Percentiles rank a stretch among this genome's conserved stretches.
Evolutionary conservation across 2,329 filamentous ascomycete genomes (phyloP).

Genomic region (Hypoxylon sp.): DNA sequence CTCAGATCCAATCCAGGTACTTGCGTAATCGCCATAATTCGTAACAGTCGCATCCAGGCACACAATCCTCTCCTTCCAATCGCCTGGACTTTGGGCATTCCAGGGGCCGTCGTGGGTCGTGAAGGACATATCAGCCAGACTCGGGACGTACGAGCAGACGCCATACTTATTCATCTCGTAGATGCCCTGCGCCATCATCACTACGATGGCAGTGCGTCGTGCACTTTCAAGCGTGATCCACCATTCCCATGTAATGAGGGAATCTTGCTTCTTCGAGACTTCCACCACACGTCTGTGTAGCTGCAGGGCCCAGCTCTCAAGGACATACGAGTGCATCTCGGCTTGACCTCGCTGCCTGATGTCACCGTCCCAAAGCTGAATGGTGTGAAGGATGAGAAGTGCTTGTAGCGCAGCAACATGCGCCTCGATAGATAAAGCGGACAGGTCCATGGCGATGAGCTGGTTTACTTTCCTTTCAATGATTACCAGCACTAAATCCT

Average conservation of each 20-base stretch:
- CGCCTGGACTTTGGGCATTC: conserved; percentile 15
- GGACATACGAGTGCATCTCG: conserved; percentile 27
- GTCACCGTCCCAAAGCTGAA: conserved; percentile 36
- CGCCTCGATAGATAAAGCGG: conserved; percentile 14
- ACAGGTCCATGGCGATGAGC: conserved; percentile 14
- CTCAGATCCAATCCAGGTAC: conserved; percentile 5
- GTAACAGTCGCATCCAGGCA: conserved; percentile 1
- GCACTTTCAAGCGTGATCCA: conserved; percentile 31
- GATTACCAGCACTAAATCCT: conserved; percentile 18
- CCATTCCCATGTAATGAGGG: conserved; percentile 9
- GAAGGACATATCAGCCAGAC: conserved; percentile 22
- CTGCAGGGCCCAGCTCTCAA: conserved; percentile 28
- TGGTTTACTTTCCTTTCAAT: conserved; percentile 23
- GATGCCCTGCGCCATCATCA: conserved; percentile 19
- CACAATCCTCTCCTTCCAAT: conserved; percentile 16
- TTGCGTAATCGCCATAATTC: conserved; percentile 20
- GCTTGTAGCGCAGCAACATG: conserved; percentile 29
- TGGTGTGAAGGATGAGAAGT: conserved; percentile 22
- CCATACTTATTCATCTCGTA: conserved; percentile 46
- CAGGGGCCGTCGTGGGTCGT: conserved; percentile 22
- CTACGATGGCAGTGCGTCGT: conserved; percentile 20
- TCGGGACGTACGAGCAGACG: conserved; percentile 49
- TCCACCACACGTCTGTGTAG: conserved; percentile 25
- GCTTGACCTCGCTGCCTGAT: conserved; percentile 24
- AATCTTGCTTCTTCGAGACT: conserved; percentile 10